phyloP scores from a whole-genome alignment of 2,329 filamentous ascomycete genomes.

The Fusarium tricinctum region DNA sequence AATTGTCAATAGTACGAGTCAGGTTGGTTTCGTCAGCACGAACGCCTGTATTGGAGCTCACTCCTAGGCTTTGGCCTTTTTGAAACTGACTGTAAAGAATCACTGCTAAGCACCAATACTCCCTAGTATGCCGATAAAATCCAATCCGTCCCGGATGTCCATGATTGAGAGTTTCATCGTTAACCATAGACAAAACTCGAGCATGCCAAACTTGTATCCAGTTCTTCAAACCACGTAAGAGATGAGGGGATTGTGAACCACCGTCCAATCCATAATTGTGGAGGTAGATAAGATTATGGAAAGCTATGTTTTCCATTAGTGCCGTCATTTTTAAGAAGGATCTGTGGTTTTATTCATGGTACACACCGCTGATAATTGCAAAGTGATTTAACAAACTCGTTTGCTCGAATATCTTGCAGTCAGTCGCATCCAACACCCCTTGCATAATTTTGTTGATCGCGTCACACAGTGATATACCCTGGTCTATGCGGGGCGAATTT shows the following conservation, averaged over 20 bases:
- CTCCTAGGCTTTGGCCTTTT: too few species aligned
- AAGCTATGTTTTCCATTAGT: conserved; percentile 7
- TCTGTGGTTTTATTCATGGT: neutral
- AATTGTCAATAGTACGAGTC: too few species aligned
- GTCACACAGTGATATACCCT: conserved; percentile 1
- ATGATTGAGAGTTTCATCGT: too few species aligned
- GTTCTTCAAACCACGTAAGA: conserved; percentile 15
- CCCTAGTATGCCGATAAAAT: conserved; percentile 11
- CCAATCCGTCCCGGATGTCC: neutral
- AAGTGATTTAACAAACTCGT: conserved; percentile 24
- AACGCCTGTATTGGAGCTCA: too few species aligned
- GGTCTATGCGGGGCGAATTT: neutral
- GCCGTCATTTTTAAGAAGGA: fast-evolving
- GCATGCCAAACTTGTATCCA: conserved; percentile 20
- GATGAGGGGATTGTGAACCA: neutral
- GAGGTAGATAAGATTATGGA: conserved; percentile 33
- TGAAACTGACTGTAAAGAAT: too few species aligned
- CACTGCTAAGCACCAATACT: conserved; percentile 17
- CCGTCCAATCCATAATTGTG: conserved; percentile 1
- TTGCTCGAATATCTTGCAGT: conserved; percentile 12
- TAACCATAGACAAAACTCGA: neutral
- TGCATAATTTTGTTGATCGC: conserved; percentile 6
- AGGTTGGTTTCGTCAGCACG: too few species aligned
- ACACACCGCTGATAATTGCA: conserved; percentile 29
- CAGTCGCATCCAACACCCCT: neutral